A percentile compares a stretch with the other conserved stretches of the same genome.
phyloP scores from a whole-genome alignment of 1,284 basidiomycete genomes.

The Ceratobasidium sp. region DNA sequence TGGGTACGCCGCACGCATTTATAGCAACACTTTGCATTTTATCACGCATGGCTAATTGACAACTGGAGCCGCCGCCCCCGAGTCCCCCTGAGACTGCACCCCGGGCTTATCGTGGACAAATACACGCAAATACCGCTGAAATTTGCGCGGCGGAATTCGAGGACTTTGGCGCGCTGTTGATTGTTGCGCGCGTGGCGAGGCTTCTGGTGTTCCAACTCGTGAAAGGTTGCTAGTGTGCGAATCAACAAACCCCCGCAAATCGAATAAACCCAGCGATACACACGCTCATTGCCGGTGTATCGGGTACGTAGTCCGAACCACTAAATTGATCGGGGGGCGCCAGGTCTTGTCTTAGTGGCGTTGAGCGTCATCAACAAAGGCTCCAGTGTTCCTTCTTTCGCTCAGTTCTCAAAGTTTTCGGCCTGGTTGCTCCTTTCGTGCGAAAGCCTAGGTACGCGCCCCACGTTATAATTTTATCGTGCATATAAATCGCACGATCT shows the following conservation, averaged over 20 bases:
- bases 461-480: not conserved
- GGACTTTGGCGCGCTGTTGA: not conserved
- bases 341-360: not conserved
- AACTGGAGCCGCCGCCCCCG: not conserved
- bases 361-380: slow-evolving; percentile 16
- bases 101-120: slow-evolving; percentile 31
- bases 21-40: slow-evolving; percentile 10
- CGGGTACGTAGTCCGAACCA: not conserved
- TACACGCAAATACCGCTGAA: slow-evolving; percentile 27
- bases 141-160: slow-evolving; percentile 17
- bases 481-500: slow-evolving; percentile 28
- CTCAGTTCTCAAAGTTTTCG: not conserved
- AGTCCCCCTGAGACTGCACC: slow-evolving; percentile 29
- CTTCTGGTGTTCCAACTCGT: slow-evolving; percentile 29
- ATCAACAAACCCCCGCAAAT: slow-evolving; percentile 3
- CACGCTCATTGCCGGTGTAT: slow-evolving; percentile 15
- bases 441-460: not conserved
- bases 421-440: not conserved
- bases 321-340: not conserved
- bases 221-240: slow-evolving; percentile 23
- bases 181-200: slow-evolving; percentile 20
- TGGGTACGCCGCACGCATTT: slow-evolving; percentile 6
- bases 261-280: not conserved
- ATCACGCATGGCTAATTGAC: slow-evolving; percentile 10
- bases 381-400: not conserved